Conservation (phyloP, 2,329 filamentous ascomycete genomes). For the Verticillium albo-atrum region DNA sequence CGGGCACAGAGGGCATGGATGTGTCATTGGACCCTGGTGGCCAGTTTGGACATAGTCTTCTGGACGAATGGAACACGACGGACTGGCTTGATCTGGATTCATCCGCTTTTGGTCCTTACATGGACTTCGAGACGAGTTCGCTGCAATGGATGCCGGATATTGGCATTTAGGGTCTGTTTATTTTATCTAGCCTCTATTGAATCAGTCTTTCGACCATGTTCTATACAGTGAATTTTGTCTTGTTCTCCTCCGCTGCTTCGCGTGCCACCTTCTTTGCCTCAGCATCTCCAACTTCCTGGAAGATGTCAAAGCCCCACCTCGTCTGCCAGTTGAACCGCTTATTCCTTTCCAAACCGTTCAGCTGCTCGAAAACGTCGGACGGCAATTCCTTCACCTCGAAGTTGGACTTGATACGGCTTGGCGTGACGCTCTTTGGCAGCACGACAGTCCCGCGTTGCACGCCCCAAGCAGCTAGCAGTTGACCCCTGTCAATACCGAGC, state of each 20-base stretch:
- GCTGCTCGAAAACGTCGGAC: constrained; percentile 26
- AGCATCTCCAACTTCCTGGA: constrained; percentile 34
- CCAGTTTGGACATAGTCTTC: constrained; percentile 1
- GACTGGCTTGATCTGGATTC: constrained; percentile 14
- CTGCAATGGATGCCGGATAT: constrained; percentile 10
- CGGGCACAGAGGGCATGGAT: not conserved
- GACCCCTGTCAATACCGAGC: constrained; percentile 32
- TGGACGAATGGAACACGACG: constrained; percentile 10
- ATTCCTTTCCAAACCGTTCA: constrained; percentile 33
- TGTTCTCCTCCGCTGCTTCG: constrained; percentile 28
- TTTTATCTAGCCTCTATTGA: not conserved
- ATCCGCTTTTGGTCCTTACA: constrained; percentile 15
- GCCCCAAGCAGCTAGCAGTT: constrained; percentile 53
- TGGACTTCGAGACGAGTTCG: constrained; percentile 9
- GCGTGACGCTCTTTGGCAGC: constrained; percentile 66
- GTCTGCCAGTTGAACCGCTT: constrained; percentile 38
- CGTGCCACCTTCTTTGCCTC: constrained; percentile 25
- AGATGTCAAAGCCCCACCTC: constrained; percentile 39
- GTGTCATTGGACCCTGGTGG: not conserved
- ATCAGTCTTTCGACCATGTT: not conserved
- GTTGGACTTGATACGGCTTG: constrained; percentile 64
- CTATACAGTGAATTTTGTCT: constrained; percentile 26
- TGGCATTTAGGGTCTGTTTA: not conserved
- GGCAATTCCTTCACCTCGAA: constrained; percentile 33
- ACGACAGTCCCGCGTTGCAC: constrained; percentile 62